phyloP scores from a whole-genome alignment of 1,139 yeast species.

The Geotrichum carabidarum region DNA sequence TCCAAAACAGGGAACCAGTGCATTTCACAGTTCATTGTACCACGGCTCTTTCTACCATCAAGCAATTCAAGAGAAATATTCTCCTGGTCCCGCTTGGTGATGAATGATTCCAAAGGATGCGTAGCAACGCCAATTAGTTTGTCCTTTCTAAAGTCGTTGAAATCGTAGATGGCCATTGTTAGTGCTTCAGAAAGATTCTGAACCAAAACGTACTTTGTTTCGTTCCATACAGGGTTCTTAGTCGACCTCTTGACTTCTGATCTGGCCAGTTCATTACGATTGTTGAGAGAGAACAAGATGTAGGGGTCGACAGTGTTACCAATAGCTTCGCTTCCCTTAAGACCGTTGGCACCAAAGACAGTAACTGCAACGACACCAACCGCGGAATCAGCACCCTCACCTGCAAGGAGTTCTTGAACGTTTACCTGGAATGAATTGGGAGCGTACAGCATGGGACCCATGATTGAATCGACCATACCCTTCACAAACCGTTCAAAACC shows the following conservation, averaged over 20 bases:
- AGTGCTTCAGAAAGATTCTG: conserved; percentile 77
- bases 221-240: conserved; percentile 74
- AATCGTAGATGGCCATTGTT: conserved; percentile 63
- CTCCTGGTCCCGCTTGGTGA: conserved; percentile 50
- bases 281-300: conserved; percentile 49
- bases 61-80: conserved; percentile 54
- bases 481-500: conserved; percentile 77
- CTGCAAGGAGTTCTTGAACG: conserved; percentile 83
- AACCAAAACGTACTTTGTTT: conserved; percentile 64
- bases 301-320: conserved; percentile 90
- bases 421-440: conserved; percentile 92
- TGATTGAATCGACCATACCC: conserved; percentile 77
- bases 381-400: conserved; percentile 73
- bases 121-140: conserved; percentile 73
- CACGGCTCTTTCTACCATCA: conserved; percentile 75
- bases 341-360: conserved; percentile 58
- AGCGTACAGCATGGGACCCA: conserved; percentile 78
- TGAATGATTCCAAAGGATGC: conserved; percentile 62
- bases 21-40: conserved; percentile 63
- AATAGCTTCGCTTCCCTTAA: conserved; percentile 60
- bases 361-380: conserved; percentile 77
- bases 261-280: conserved; percentile 54
- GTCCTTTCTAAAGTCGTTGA: conserved; percentile 74
- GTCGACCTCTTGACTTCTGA: conserved; percentile 66
- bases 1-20: conserved; percentile 76